Base-by-base conservation (phyloP, 176 grass and related monocot species). In the Oryza brachyantha region DNA sequence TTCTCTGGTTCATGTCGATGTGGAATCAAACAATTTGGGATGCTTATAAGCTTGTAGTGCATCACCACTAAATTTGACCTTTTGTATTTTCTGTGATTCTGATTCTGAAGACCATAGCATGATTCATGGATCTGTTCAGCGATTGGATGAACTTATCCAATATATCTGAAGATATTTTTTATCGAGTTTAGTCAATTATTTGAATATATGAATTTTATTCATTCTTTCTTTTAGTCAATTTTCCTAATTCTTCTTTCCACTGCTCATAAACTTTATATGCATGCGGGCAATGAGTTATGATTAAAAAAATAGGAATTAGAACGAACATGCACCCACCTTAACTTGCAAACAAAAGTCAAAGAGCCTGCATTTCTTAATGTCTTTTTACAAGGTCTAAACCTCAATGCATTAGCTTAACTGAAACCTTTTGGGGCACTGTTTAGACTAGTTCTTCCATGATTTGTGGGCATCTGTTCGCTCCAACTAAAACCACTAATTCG, bases 401-500 rank as follows among this genome's bases (percentile, higher is more conserved):
- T 36, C 0, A 70, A 41, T 34, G 39, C 8, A 35, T 52, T 74
- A 64, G 70, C 65, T 72, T 40, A 81, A 74, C 80, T 25, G 48
- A 59, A 81, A 85, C 45, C 55, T 48, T 82, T 79, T 64, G 60
- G 69, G 50, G 1, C 45, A 77, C 58, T 81, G 64, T 64, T 72
- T 85, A 77, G 81, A 85, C 87, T 46, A 27, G 59, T 80, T 89
- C 87, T 57, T 81, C 58, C 71, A 4, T 42, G 61, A 58, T 85
- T 46, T 25, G 4, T 52, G 35, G 66, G 58, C 72, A 61, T 52
- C 2, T 52, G 21, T 52, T 52, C 5, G 3, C 1, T 55, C 28
- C 19, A 32, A 73, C 81, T 84, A 79, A 84, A 90, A 55, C 62
- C 62, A 45, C 58, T 70, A 77, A 41, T 22, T 12, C 10, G 58